Evolutionary conservation across 805 yeast species (phyloP).

Genomic region (Pichia insulana): DNA sequence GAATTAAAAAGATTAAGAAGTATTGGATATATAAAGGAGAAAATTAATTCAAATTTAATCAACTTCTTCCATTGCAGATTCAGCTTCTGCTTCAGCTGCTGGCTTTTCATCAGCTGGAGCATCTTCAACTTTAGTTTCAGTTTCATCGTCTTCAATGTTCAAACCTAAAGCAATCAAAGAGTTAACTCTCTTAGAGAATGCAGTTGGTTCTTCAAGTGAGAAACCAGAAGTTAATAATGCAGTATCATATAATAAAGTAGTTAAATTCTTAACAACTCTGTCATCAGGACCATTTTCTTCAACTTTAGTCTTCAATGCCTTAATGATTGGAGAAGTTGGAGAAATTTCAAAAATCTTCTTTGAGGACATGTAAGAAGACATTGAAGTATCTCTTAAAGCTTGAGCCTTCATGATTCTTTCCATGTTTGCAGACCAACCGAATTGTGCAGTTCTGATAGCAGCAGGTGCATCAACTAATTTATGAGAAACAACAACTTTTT

Average conservation of each 20-base stretch:
- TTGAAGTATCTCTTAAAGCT: slow-evolving; percentile 96
- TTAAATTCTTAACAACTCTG: slow-evolving; percentile 96
- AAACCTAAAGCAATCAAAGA: slow-evolving; percentile 96
- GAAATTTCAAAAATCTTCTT: slow-evolving; percentile 99
- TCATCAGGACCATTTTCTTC: slow-evolving; percentile 97
- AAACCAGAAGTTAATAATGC: slow-evolving; percentile 98
- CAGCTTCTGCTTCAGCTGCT: slow-evolving; percentile 45
- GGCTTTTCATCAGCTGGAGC: slow-evolving; percentile 29
- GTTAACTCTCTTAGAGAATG: slow-evolving; percentile 96
- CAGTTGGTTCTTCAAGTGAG: slow-evolving; percentile 96
- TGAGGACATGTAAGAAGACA: slow-evolving; percentile 99
- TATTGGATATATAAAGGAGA: not conserved
- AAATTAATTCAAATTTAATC: slow-evolving; percentile 41
- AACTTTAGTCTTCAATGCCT: slow-evolving; percentile 92
- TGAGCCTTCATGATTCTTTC: slow-evolving; percentile 99
- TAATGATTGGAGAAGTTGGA: slow-evolving; percentile 91
- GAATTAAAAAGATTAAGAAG: not conserved
- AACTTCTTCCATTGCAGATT: slow-evolving; percentile 98
- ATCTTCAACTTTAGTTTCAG: slow-evolving; percentile 19
- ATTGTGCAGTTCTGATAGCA: slow-evolving; percentile 99
- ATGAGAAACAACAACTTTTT: slow-evolving; percentile 97
- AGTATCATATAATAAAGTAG: slow-evolving; percentile 93
- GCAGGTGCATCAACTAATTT: slow-evolving; percentile 98
- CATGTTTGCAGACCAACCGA: slow-evolving; percentile 99
- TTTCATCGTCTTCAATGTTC: slow-evolving; percentile 82